Percentiles rank a stretch among this genome's conserved stretches.
Conservation (phyloP, 768 basidiomycete genomes). For the Cystobasidium onofrii region DNA sequence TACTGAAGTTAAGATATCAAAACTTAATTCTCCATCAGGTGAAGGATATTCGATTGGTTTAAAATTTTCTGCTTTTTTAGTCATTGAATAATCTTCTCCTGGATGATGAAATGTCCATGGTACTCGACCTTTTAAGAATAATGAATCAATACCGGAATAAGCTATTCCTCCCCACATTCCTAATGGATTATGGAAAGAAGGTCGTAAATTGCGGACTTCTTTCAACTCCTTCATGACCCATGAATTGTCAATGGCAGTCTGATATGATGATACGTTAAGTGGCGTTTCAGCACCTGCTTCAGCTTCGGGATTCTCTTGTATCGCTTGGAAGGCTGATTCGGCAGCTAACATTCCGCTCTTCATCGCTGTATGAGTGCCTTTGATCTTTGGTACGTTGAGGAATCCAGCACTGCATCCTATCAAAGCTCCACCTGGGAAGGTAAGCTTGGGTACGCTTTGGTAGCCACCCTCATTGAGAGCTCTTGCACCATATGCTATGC, state of each 20-base stretch:
- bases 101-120: constrained; percentile 82
- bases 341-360: constrained; percentile 97
- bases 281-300: constrained; percentile 39
- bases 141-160: constrained; percentile 80
- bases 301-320: constrained; percentile 46
- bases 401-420: constrained; percentile 94
- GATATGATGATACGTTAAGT: constrained; percentile 57
- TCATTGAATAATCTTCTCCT: constrained; percentile 58
- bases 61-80: constrained; percentile 58
- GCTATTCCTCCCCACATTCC: constrained; percentile 78
- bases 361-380: constrained; percentile 98
- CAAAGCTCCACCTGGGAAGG: constrained; percentile 89
- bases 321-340: constrained; percentile 66
- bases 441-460: constrained; percentile 75
- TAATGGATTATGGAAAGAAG: constrained; percentile 68
- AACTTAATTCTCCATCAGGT: constrained; percentile 79
- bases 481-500: constrained; percentile 84
- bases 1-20: constrained; percentile 83
- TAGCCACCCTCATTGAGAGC: constrained; percentile 86
- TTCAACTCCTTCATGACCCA: constrained; percentile 80
- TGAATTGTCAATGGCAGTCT: constrained; percentile 59
- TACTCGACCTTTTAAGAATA: constrained; percentile 71
- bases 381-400: constrained; percentile 93
- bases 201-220: constrained; percentile 83
- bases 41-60: constrained; percentile 75